Evolutionary conservation across 208 protist species (phyloP).

Genomic region (Entamoeba invadens): DNA sequence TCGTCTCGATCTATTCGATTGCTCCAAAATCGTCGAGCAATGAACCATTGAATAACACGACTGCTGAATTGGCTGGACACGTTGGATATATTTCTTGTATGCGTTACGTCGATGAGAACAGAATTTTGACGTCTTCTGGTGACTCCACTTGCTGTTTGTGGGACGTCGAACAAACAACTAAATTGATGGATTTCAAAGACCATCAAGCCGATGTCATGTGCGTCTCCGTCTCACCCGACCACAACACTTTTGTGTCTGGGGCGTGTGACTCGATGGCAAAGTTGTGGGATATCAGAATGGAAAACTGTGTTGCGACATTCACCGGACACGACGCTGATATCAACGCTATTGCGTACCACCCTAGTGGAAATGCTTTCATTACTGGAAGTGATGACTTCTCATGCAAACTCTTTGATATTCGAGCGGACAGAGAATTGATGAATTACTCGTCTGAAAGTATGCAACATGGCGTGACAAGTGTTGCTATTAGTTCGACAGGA

Average conservation of each 20-base stretch:
- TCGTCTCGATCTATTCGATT: conserved; percentile 49
- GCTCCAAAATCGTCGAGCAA: neutral
- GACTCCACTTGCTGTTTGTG: conserved; percentile 32
- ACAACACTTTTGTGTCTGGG: conserved; percentile 59
- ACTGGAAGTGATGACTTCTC: conserved; percentile 61
- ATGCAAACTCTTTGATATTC: conserved; percentile 62
- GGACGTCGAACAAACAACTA: conserved; percentile 47
- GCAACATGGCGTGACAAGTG: conserved; percentile 58
- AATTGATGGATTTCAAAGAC: conserved; percentile 38
- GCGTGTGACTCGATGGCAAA: conserved; percentile 56
- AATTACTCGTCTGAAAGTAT: conserved; percentile 52
- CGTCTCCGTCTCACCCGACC: neutral
- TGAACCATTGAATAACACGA: neutral
- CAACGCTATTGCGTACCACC: conserved; percentile 60
- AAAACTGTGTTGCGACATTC: conserved; percentile 55
- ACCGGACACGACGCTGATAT: conserved; percentile 61
- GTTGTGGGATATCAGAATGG: conserved; percentile 56
- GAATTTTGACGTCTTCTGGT: conserved; percentile 32
- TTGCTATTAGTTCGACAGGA: conserved; percentile 49
- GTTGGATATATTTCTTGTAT: conserved; percentile 53
- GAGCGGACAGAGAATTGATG: conserved; percentile 54
- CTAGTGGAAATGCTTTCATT: conserved; percentile 45
- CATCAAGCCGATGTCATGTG: conserved; percentile 63
- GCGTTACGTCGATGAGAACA: conserved; percentile 50
- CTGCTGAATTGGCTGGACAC: conserved; percentile 4